Conservation (phyloP, 2,329 filamentous ascomycete species). For the Xylaria sp. region DNA sequence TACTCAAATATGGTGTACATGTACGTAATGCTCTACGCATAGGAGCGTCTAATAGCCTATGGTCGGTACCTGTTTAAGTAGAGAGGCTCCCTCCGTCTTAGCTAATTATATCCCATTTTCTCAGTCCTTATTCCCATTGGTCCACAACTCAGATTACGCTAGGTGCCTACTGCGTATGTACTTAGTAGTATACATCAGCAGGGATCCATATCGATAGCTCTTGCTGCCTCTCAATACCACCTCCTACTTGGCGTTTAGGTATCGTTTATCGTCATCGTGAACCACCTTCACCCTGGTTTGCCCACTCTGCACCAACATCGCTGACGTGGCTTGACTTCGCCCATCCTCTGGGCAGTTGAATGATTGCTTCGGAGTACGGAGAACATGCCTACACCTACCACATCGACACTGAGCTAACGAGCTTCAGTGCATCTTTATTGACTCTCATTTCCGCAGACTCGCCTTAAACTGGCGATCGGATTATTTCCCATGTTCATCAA, state of each 20-base stretch:
- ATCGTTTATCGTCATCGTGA: constrained; percentile 9
- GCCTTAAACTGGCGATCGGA: constrained; percentile 5
- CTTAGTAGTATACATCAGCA: too few species aligned
- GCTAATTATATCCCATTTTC: too few species aligned
- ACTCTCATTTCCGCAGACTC: constrained; percentile 3
- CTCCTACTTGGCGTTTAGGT: background rate
- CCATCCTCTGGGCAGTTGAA: constrained; percentile 7
- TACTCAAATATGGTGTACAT: too few species aligned
- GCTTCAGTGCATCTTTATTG: constrained; percentile 22
- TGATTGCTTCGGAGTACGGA: constrained; percentile 14
- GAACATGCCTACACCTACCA: constrained; percentile 25
- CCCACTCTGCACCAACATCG: constrained; percentile 15
- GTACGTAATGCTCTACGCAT: too few species aligned
- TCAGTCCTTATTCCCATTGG: too few species aligned
- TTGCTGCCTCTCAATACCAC: background rate
- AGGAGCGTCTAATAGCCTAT: too few species aligned
- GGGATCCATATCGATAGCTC: constrained; percentile 3
- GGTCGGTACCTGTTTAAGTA: too few species aligned
- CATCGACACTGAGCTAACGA: constrained; percentile 14
- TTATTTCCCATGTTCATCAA: constrained; percentile 31
- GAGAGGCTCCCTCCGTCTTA: too few species aligned
- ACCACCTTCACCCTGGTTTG: constrained; percentile 6
- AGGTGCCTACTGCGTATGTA: too few species aligned
- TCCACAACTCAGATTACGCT: too few species aligned
- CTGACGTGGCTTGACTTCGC: constrained; percentile 21